Conservation (phyloP, 2,329 filamentous ascomycete genomes). For the Albifimbria verrucaria region DNA sequence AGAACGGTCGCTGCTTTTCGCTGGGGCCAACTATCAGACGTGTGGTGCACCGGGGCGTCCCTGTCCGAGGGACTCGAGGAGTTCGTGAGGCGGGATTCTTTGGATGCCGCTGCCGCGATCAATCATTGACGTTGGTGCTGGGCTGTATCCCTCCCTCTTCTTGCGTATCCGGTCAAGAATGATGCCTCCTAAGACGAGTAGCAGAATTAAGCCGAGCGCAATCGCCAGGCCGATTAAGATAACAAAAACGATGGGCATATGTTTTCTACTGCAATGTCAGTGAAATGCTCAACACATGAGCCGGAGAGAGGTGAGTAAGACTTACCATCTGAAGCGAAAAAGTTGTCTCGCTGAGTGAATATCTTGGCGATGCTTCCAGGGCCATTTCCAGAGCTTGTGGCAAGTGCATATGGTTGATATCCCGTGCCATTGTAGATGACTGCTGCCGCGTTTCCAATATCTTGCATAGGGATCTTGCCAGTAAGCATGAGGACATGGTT, state of each 20-base stretch:
- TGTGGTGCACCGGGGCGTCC: conserved; percentile 46
- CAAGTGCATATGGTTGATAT: conserved; percentile 77
- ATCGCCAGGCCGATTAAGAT: conserved; percentile 80
- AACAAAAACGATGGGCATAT: conserved; percentile 71
- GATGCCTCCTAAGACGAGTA: conserved; percentile 73
- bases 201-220: conserved; percentile 71
- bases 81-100: conserved; percentile 58
- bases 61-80: conserved; percentile 51
- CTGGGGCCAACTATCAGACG: conserved; percentile 35
- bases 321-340: conserved; percentile 65
- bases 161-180: conserved; percentile 72
- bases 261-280: conserved; percentile 32
- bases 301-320: conserved; percentile 14
- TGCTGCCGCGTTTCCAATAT: conserved; percentile 78
- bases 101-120: conserved; percentile 57
- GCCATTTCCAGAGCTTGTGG: conserved; percentile 61
- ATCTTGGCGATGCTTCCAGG: conserved; percentile 75
- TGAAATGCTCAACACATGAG: conserved; percentile 9
- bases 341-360: conserved; percentile 78
- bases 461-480: conserved; percentile 73
- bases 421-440: conserved; percentile 82
- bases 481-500: conserved; percentile 76
- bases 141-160: conserved; percentile 74
- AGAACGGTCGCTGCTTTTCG: conserved; percentile 3
- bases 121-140: conserved; percentile 66